Evolutionary conservation across 2,329 filamentous ascomycete genomes (phyloP), one percentile per base, ranked within the genome.

Genomic region (Curvularia spicifera): DNA sequence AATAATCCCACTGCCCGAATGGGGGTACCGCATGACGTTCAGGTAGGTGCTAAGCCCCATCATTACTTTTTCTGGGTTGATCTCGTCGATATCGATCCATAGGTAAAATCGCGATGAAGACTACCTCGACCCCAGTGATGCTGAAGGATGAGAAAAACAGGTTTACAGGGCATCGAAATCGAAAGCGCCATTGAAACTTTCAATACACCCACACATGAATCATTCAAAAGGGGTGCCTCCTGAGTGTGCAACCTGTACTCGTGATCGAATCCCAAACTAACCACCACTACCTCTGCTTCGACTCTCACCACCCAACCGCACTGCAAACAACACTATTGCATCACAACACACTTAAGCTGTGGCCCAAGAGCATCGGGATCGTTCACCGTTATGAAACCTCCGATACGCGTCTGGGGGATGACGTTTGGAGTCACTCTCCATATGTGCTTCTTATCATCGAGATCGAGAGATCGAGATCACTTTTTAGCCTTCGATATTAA

Each of bases 381-480:
- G 47, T 50, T 50, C 47, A 40, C 47, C 35, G 47, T 40, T 50
- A 29, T 18, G 47, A 50, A 50, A 50, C 35, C 15, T 29, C 35
- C 47, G 35, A 26, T 40, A 13, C 20, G 45, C 12, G 24, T 37
- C n/a, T 31, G 6, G n/a, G 31, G 20, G 8, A 18, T 29, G 47
- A 40, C 35, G 10, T 29, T 20, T 15, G 28, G 13, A 29, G 15
- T 4, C 15, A 26, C 22, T 15, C 4, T 28, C 18, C 35, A 39
- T 13, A n/a, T 28, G 24, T 50, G 47, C 47, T 40, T 40, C 47
- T 50, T 50, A 8, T 24, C 33, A 20, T 50, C 33, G 47, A 13
- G 47, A 50, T 40, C 35, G 22, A 47, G 18, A 15, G 44, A 47
- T 47, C 44, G 44, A 33, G 44, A 47, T 47, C 28, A 40, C n/a